Evolutionary conservation across 345 rosid species (phyloP), one percentile per base, ranked within the genome.

Genomic region (Tarenaya hassleriana): DNA sequence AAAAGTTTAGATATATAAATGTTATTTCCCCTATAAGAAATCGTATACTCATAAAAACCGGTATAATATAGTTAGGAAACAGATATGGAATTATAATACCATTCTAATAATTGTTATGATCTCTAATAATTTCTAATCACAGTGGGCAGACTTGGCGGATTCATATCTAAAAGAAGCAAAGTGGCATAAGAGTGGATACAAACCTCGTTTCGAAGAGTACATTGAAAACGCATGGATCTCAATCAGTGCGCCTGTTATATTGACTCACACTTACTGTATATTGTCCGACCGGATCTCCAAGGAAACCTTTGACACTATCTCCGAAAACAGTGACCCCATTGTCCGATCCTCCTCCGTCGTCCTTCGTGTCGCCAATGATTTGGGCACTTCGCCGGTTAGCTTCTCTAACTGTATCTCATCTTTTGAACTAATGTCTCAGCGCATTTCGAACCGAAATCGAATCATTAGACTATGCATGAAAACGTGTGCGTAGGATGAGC

Each of bases 331-430:
- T 48, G 13, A 61, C 16, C 17, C 54, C 31, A 16, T 66, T 0
- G 40, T 68, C 21, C 53, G 46, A 1, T 56, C 39, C 35, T 65
- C 73, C 0, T 69, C 78, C 8, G 27, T 44, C 4, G 46, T 67
- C 46, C 4, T 65, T 8, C 61, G 75, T 18, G 53, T 70, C 7
- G 55, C 48, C 3, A 41, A 75, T 21, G 80, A 75, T 31, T 24
- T 77, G 1, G 79, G 60, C 27, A 77, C 83, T 21, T 66, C 75
- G 10, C 20, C 58, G 55, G 79, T 74, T n/a, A n/a, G n/a, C 47
- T 9, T 21, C 0, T 41, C 29, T 15, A 7, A 1, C 17, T 12
- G 33, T 8, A 32, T 27, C 8, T 55, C 7, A 43, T 16, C 16
- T 16, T 18, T n/a, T 32, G 18, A 40, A 37, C 44, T 10, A 21